Conservation (phyloP, 2,329 filamentous ascomycete genomes). For the Fusarium coffeatum region DNA sequence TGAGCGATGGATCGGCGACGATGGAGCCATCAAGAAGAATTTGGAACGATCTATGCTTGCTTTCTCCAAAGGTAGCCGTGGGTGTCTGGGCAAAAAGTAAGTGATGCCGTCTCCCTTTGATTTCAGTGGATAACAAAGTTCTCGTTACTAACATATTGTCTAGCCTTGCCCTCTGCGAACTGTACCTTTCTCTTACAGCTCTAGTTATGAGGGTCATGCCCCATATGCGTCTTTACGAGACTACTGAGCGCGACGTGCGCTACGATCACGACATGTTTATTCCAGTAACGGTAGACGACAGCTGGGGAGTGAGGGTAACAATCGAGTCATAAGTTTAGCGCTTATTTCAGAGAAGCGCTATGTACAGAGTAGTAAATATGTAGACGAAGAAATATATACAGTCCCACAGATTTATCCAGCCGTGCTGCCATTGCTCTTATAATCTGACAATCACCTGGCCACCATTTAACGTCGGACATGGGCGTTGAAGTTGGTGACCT, state of each 20-base stretch:
- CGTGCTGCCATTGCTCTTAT: not conserved
- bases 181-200: constrained; percentile 21
- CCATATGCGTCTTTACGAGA: constrained; percentile 12
- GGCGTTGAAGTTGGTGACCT: constrained; percentile 22
- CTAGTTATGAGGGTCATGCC: constrained; percentile 15
- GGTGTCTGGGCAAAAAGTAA: constrained; percentile 30
- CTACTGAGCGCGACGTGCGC: constrained; percentile 5
- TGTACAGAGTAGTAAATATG: constrained; percentile 2
- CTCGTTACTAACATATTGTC: not conserved
- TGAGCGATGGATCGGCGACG: constrained; percentile 16
- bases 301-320: constrained; percentile 11
- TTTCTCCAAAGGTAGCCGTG: constrained; percentile 13
- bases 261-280: constrained; percentile 32
- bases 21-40: constrained; percentile 5
- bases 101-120: fast-evolving
- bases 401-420: fast-evolving
- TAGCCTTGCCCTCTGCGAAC: constrained; percentile 17
- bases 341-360: not conserved
- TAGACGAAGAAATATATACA: constrained; percentile 4
- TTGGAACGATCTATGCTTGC: constrained; percentile 17
- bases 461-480: not conserved
- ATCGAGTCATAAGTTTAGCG: not conserved
- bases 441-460: not conserved
- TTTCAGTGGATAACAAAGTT: too few species aligned
- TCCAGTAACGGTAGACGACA: constrained; percentile 1